Percentiles rank a stretch among this genome's conserved stretches.
phyloP scores from a whole-genome alignment of 2,329 filamentous ascomycete genomes.

The Colletotrichum cereale region DNA sequence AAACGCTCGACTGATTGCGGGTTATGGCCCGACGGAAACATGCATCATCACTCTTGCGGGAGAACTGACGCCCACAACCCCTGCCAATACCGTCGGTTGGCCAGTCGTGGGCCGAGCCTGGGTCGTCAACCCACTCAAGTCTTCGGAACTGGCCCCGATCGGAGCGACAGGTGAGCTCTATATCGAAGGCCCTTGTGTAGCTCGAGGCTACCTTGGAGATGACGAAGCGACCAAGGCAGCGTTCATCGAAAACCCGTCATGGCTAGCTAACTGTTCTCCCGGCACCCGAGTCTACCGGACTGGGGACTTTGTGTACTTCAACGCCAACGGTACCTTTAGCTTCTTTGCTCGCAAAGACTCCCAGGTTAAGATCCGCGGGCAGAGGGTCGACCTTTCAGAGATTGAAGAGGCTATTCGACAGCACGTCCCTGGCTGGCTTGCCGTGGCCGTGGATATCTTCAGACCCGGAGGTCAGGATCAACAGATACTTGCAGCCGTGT shows the following conservation, averaged over 20 bases:
- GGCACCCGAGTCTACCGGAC: conserved; percentile 57
- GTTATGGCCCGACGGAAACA: conserved; percentile 27
- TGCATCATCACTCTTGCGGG: conserved; percentile 50
- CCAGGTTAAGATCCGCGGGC: conserved; percentile 67
- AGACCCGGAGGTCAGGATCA: conserved; percentile 1
- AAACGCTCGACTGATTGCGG: conserved; percentile 15
- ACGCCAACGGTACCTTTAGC: conserved; percentile 54
- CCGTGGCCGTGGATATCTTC: conserved; percentile 27
- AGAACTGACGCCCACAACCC: conserved; percentile 9
- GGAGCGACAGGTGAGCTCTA: conserved; percentile 23
- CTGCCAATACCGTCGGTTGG: conserved; percentile 41
- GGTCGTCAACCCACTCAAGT: conserved; percentile 44
- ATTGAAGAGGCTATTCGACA: conserved; percentile 31
- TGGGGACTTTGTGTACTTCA: conserved; percentile 61
- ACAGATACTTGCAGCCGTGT: conserved; percentile 20
- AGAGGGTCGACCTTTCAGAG: conserved; percentile 57
- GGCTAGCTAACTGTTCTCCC: conserved; percentile 10
- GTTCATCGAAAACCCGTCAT: conserved; percentile 14
- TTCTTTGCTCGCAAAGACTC: conserved; percentile 64
- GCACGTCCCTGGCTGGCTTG: neutral
- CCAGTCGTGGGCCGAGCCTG: conserved; percentile 43
- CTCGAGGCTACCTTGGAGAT: conserved; percentile 12
- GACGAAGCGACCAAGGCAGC: conserved; percentile 13
- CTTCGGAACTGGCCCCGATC: conserved; percentile 44
- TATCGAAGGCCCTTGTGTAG: conserved; percentile 25